Evolutionary conservation across 2,329 filamentous ascomycete genomes (phyloP), one percentile per base, ranked within the genome.

Genomic region (Lachnellula occidentalis): DNA sequence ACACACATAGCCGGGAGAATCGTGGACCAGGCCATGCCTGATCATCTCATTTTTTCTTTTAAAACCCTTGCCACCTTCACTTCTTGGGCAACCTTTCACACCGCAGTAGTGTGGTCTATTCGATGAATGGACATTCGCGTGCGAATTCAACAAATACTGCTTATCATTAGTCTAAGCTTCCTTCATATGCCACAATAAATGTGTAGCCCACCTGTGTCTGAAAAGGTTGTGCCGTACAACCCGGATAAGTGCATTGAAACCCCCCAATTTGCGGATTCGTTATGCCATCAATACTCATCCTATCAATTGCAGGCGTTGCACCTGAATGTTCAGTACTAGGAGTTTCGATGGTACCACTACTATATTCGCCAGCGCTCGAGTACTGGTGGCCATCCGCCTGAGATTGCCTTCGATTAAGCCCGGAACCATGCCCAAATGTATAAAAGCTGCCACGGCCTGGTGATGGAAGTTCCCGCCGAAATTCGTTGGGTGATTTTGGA

Each of bases 1-100:
- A 70, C 94, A 99, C 31, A 96, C 85, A 66, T 97, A 99, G 57
- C 92, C 92, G 1, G 94, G 94, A 7, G 90, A 95, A 61, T 91
- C 87, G 67, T 99, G 94, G 4, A 97, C 94, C 3, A 97, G 79
- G 1, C 92, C 92, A 66, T 87, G 84, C 27, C 84, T 73, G 46
- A 87, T 87, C 84, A 87, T 86, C 67, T 87, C 85, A 61, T 87
- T 87, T 68, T 87, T 87, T 54, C 85, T 76, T 69, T 87, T 87
- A 69, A 88, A 88, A 0, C 85, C 85, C 60, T 83, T 85, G 4
- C 84, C 84, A 2, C 80, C 78, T 66, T 84, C 79, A 48, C 78
- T 80, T 49, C 83, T 76, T n/a, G 82, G 74, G 62, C 84, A 87
- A 0, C 78, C 81, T 48, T 76, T 74, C 0, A 86, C 81, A 0